Conservation (phyloP, 129 eudicot species). For the Flaveria ramosissima region DNA sequence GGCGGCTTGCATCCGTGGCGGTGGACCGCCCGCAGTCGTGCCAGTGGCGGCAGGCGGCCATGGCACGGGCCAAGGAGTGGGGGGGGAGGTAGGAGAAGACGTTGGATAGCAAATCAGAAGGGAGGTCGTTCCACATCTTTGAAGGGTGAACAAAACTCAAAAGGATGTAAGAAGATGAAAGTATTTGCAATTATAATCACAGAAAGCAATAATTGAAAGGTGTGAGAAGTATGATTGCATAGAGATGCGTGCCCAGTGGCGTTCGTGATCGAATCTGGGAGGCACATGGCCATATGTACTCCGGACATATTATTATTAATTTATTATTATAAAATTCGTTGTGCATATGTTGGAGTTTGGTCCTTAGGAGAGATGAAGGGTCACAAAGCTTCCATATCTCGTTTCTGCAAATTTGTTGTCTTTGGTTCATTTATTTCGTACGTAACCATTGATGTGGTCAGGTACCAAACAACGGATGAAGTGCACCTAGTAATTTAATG, state of each 20-base stretch:
- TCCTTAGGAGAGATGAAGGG: conserved; percentile 37
- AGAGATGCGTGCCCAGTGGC: conserved; percentile 26
- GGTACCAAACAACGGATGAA: conserved; percentile 1
- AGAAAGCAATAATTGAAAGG: conserved; percentile 18
- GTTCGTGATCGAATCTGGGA: conserved; percentile 37
- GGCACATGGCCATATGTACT: conserved; percentile 38
- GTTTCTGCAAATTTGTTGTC: conserved; percentile 25
- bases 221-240: not conserved
- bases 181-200: not conserved
- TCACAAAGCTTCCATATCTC: conserved; percentile 27
- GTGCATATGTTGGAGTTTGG: conserved; percentile 23
- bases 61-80: conserved; percentile 62
- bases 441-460: conserved; percentile 19
- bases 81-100: conserved; percentile 64
- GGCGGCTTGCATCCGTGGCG: conserved; percentile 17
- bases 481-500: not conserved
- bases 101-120: conserved; percentile 63
- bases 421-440: conserved; percentile 5
- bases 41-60: conserved; percentile 61
- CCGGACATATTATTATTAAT: not conserved
- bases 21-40: conserved; percentile 36
- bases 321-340: conserved; percentile 11
- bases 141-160: not conserved
- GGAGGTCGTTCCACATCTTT: conserved; percentile 69
- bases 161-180: conserved; percentile 2